Base-by-base conservation (phyloP, 306 rosid genomes). In the Senna tora region DNA sequence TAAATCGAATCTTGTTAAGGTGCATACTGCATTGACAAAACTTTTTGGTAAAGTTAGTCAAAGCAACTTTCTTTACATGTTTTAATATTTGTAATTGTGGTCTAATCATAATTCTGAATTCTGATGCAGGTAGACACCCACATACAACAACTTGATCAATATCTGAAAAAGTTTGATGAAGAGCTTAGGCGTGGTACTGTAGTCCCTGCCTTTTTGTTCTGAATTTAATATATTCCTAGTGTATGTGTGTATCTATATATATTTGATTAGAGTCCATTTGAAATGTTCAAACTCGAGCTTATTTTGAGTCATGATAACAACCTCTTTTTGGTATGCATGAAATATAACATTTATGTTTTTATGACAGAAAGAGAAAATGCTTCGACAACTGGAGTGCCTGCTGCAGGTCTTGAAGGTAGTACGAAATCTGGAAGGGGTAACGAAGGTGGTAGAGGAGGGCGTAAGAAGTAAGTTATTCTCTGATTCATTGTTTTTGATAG, bases 141-240 rank as follows among this genome's bases (percentile, higher is more conserved):
- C 72, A 86, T 91, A 68, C 97, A 91, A 59, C 97, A 94, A 68
- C 98, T 94, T 82, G 98, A 94, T 83, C 96, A 91, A 50, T 89
- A 89, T 84, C 89, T 91, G 87, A 94, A 86, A 79, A 94, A 78
- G 73, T 82, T 87, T 78, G 96, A 87, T 62, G 98, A 89, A 79
- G 90, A 91, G 66, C 85, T 88, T 73, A 89, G 92, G 28, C 97
- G 89, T 17, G 96, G 97, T 93, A 89, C 56, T 75, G 22, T 38
- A 60, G 75, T 70, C 73, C 45, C 55, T 64, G 25, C 66, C 45
- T 46, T 71, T 69, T 67, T 54, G 34, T 51, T 43, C 58, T 22
- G 32, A 39, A 8, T 15, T 6, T 36, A 36, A 25, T 25, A 25
- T 25, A 25, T 25, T 1, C 30, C 30, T 25, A 25, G 30, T 25